Base-by-base conservation (phyloP, 306 rosid genomes). In the Rosa rugosa region DNA sequence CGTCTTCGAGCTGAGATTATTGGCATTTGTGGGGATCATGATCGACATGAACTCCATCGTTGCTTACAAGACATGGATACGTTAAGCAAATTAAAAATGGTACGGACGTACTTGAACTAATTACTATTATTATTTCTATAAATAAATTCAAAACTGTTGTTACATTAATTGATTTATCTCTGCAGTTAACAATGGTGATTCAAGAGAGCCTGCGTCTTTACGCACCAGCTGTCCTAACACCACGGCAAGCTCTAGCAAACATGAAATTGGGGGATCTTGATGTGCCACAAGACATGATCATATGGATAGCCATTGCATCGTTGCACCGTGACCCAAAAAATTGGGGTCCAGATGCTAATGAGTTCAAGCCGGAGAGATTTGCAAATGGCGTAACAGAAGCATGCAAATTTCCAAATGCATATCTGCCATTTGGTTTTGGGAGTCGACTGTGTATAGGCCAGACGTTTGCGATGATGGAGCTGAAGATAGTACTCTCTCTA, bases 1-100 rank as follows among this genome's bases (percentile, higher is more conserved):
- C 46, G 50, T 38, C 8, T 78, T 46, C 64, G 81, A 5, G 81
- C 38, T 7, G 81, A 78, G 56, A 56, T 78, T 22, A n/a, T 23
- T 25, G 36, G 54, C 20, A 34, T 78, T 2, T 56, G 64, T 56
- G 81, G 81, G 63, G 81, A 69, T 59, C 27, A 70, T 56, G 47
- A 45, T 46, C 72, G 13, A 45, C 3, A 2, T 46, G 50, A 42
- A 42, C 40, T 70, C 5, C 74, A 16, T 23, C 57, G 14, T 23
- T 70, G 57, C 41, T 70, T 70, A 11, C 51, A 70, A 70, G 38
- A 70, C 14, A 70, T 8, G 40, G 74, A 70, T 27, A 22, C 49
- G 8, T 23, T 69, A 27, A 11, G 5, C 54, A 69, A 69, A 2
- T 47, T 71, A 17, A 71, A 71, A 71, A 47, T 6, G 75, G 75